A percentile compares a stretch with the other conserved stretches of the same genome.
These are phyloP conservation scores for Ustanciosporium gigantosporum DNA, from an alignment of 1,284 basidiomycete species.

Conservation along the genomic window DNA sequence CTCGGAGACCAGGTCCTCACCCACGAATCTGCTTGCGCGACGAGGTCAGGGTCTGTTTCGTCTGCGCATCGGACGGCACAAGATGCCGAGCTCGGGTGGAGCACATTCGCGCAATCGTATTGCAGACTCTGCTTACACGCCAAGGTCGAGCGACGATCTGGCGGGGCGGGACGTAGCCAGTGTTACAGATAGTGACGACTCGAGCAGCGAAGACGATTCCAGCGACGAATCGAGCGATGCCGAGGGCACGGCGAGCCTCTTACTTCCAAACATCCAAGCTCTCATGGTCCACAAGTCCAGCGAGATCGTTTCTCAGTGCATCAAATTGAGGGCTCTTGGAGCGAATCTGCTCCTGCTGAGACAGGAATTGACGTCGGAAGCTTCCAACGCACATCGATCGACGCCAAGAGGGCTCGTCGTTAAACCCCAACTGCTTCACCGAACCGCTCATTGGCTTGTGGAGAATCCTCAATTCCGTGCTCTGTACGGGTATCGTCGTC, in stretches of 20 bases:
- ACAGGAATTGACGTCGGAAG: too few relatives aligned
- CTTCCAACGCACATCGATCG: too few relatives aligned
- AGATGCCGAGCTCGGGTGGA: background rate
- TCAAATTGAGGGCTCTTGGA: too few relatives aligned
- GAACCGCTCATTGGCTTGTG: constrained; percentile 27
- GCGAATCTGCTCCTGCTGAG: too few relatives aligned
- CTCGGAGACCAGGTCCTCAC: background rate
- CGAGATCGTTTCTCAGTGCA: too few relatives aligned
- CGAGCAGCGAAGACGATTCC: constrained; percentile 1
- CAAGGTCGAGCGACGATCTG: constrained; percentile 29
- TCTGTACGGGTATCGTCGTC: constrained; percentile 13
- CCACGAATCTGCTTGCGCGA: background rate
- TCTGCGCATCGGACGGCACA: constrained; percentile 1
- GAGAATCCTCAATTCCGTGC: constrained; percentile 28
- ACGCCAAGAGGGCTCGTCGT: too few relatives aligned
- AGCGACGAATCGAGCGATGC: constrained; percentile 7
- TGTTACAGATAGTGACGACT: constrained; percentile 7
- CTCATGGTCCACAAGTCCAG: too few relatives aligned
- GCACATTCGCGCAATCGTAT: background rate
- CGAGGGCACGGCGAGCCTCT: too few relatives aligned
- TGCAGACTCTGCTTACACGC: constrained; percentile 15
- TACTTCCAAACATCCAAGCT: too few relatives aligned
- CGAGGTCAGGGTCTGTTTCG: background rate
- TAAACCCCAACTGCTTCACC: too few relatives aligned
- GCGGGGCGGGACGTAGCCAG: constrained; percentile 2